Conservation (phyloP, 1,284 basidiomycete species). For the Rugosomyces carneus region DNA sequence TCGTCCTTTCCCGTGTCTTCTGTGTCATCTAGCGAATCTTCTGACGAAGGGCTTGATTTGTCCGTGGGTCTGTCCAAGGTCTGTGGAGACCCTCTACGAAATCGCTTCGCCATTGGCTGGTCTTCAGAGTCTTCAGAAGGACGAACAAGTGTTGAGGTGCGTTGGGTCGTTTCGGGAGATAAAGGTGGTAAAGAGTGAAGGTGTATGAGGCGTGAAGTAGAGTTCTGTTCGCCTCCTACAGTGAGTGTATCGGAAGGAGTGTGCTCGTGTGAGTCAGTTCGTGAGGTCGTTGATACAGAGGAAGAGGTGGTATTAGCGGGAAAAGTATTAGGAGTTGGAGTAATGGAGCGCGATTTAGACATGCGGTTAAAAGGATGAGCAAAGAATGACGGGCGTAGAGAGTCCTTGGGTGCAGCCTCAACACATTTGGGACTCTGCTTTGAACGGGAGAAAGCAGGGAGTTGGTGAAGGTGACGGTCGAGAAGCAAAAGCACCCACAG, state of each 20-base stretch:
- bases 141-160: conserved; percentile 6
- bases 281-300: conserved; percentile 35
- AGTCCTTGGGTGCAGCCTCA: conserved; percentile 33
- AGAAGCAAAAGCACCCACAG: conserved; percentile 16
- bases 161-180: conserved; percentile 11
- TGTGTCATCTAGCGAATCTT: conserved; percentile 49
- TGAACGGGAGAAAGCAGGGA: conserved; percentile 19
- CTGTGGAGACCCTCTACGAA: conserved; percentile 28
- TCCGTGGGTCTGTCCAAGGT: conserved; percentile 17
- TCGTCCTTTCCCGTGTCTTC: conserved; percentile 47
- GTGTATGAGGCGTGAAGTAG: conserved; percentile 26
- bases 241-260: conserved; percentile 19
- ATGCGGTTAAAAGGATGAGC: conserved; percentile 31
- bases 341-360: conserved; percentile 39
- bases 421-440: conserved; percentile 30
- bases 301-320: conserved; percentile 27
- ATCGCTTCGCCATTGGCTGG: conserved; percentile 33
- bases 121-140: conserved; percentile 6
- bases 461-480: conserved; percentile 19
- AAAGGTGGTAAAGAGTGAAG: conserved; percentile 21
- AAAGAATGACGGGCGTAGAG: conserved; percentile 27
- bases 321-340: conserved; percentile 35
- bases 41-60: conserved; percentile 40
- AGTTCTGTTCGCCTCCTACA: conserved; percentile 23
- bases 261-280: conserved; percentile 32